A percentile compares a stretch with the other conserved stretches of the same genome.
Conservation (phyloP, 2,329 filamentous ascomycete species). For the Chlorencoelia australis region DNA sequence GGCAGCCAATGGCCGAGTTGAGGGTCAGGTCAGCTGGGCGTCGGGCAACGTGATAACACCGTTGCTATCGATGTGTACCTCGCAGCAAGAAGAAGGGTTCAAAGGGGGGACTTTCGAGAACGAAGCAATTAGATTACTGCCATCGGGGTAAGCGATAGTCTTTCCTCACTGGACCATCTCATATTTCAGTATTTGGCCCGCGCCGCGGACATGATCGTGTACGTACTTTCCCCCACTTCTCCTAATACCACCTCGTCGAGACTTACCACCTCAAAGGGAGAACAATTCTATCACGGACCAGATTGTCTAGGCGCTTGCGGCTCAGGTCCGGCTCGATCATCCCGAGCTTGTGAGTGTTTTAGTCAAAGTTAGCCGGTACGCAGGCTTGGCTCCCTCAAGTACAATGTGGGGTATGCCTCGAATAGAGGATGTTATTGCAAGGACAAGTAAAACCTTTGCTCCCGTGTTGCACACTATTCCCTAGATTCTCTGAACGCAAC, state of each 20-base stretch:
- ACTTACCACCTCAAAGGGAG: neutral
- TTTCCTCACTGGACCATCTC: neutral
- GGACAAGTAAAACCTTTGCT: neutral
- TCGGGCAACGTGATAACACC: too few species aligned
- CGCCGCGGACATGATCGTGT: neutral
- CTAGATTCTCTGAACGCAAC: too few species aligned
- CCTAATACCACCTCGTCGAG: neutral
- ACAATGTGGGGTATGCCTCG: neutral
- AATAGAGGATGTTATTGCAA: neutral
- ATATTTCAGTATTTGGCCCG: neutral
- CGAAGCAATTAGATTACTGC: neutral
- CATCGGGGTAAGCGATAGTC: neutral
- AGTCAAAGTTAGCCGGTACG: neutral
- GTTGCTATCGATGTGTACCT: too few species aligned
- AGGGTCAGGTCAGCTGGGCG: too few species aligned
- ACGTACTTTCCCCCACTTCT: neutral
- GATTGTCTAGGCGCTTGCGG: neutral
- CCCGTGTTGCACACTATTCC: too few species aligned
- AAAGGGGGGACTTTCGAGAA: neutral
- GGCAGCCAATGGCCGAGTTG: too few species aligned
- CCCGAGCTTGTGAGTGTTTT: neutral
- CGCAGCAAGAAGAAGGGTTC: too few species aligned
- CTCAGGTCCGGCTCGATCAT: neutral
- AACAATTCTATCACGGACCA: neutral
- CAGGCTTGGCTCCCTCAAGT: neutral